phyloP scores from a whole-genome alignment of 768 basidiomycete genomes.

The Lentinula sp. region DNA sequence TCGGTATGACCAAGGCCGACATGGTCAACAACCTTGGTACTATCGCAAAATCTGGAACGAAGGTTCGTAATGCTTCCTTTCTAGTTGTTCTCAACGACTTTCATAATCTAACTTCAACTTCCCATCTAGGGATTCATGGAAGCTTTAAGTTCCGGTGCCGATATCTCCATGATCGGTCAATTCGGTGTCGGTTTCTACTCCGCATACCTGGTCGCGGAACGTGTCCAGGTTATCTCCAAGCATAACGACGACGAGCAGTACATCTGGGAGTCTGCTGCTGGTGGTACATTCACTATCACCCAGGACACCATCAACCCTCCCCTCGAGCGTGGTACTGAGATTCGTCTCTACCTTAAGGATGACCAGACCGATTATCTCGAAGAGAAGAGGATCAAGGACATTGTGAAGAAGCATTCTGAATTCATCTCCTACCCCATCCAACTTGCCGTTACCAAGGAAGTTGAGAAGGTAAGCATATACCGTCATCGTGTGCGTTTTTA shows the following conservation, averaged over 20 bases:
- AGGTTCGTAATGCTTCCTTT: slow-evolving; percentile 38
- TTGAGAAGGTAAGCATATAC: slow-evolving; percentile 76
- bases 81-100: not conserved
- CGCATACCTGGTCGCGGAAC: slow-evolving; percentile 97
- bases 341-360: slow-evolving; percentile 92
- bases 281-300: slow-evolving; percentile 99
- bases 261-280: slow-evolving; percentile 99
- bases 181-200: slow-evolving; percentile 99
- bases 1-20: slow-evolving; percentile 99
- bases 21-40: slow-evolving; percentile 99
- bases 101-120: slow-evolving; percentile 4
- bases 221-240: slow-evolving; percentile 97
- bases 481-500: not conserved
- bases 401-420: slow-evolving; percentile 99
- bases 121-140: slow-evolving; percentile 94
- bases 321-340: slow-evolving; percentile 90
- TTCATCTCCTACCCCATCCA: slow-evolving; percentile 99
- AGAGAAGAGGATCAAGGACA: slow-evolving; percentile 99
- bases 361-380: slow-evolving; percentile 99
- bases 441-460: slow-evolving; percentile 97
- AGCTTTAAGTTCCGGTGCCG: slow-evolving; percentile 84
- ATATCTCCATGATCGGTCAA: slow-evolving; percentile 96
- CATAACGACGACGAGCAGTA: slow-evolving; percentile 99
- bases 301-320: slow-evolving; percentile 85
- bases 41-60: slow-evolving; percentile 92